phyloP scores from a whole-genome alignment of 1,284 basidiomycete species.

The Melampsora larici-populina region DNA sequence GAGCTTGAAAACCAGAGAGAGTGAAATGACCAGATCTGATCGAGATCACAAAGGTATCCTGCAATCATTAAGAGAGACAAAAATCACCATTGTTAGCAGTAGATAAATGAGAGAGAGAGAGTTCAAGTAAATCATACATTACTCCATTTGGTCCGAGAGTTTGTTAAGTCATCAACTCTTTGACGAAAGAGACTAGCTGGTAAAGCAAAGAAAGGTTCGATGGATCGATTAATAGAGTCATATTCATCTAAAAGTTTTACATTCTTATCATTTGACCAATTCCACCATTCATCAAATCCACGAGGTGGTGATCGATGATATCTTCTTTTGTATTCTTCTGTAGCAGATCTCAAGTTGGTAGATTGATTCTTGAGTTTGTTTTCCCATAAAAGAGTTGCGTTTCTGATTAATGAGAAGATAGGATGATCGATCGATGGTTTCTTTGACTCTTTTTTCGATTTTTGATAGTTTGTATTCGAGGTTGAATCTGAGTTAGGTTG shows the following conservation, averaged over 20 bases:
- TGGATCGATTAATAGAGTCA: constrained; percentile 21
- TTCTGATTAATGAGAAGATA: constrained; percentile 25
- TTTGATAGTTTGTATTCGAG: too few species aligned
- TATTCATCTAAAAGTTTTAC: constrained; percentile 40
- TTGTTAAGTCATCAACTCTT: constrained; percentile 6
- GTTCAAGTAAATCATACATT: background rate
- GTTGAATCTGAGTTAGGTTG: too few species aligned
- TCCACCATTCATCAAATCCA: constrained; percentile 33
- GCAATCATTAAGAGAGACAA: background rate
- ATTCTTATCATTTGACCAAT: constrained; percentile 25
- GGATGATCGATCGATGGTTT: constrained; percentile 18
- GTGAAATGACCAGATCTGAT: constrained; percentile 27
- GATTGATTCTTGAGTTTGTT: constrained; percentile 33
- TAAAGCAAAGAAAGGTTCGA: constrained; percentile 40
- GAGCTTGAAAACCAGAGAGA: constrained; percentile 17
- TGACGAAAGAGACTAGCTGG: constrained; percentile 25
- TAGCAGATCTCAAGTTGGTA: constrained; percentile 3
- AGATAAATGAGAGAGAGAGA: background rate
- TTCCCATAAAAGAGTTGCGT: constrained; percentile 25
- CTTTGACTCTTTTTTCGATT: too few species aligned
- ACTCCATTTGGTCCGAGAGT: constrained; percentile 31
- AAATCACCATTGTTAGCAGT: background rate
- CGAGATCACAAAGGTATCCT: constrained; percentile 34
- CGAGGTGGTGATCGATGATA: constrained; percentile 33
- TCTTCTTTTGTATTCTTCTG: constrained; percentile 16